Evolutionary conservation across 176 grass and related monocot species (phyloP).

Genomic region (Musa troglodytarum): DNA sequence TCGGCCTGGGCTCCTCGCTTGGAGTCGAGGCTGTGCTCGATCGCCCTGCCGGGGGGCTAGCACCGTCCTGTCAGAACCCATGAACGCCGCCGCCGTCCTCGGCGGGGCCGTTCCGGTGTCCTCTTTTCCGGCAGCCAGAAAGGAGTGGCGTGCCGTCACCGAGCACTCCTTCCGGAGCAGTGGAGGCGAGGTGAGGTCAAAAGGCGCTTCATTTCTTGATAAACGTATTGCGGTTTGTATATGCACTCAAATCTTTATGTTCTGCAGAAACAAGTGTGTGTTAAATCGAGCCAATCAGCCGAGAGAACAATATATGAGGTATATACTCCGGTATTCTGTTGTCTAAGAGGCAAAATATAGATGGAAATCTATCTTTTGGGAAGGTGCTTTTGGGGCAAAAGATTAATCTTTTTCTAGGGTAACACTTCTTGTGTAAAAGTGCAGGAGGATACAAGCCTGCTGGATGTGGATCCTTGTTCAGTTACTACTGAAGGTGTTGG

Average conservation of each 20-base stretch:
- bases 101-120: not conserved
- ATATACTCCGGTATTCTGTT: constrained; percentile 9
- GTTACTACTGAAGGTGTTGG: constrained; percentile 60
- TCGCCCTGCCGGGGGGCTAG: not conserved
- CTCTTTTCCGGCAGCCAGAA: constrained; percentile 17
- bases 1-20: not conserved
- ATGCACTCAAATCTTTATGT: not conserved
- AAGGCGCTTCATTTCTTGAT: not conserved
- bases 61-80: not conserved
- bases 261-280: constrained; percentile 37
- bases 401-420: not conserved
- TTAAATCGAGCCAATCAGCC: constrained; percentile 50
- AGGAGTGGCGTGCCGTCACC: constrained; percentile 95
- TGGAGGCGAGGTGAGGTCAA: constrained; percentile 49
- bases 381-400: too few relatives aligned
- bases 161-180: constrained; percentile 51
- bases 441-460: constrained; percentile 36
- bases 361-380: not conserved
- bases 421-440: constrained; percentile 10
- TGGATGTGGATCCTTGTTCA: constrained; percentile 48
- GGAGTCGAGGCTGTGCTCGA: too few relatives aligned
- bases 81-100: not conserved
- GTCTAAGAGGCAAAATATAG: not conserved
- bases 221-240: not conserved
- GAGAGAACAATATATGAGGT: constrained; percentile 80